Evolutionary conservation across 2,329 filamentous ascomycete species (phyloP), one percentile per base, ranked within the genome.

Genomic region (Gaeumannomyces tritici): DNA sequence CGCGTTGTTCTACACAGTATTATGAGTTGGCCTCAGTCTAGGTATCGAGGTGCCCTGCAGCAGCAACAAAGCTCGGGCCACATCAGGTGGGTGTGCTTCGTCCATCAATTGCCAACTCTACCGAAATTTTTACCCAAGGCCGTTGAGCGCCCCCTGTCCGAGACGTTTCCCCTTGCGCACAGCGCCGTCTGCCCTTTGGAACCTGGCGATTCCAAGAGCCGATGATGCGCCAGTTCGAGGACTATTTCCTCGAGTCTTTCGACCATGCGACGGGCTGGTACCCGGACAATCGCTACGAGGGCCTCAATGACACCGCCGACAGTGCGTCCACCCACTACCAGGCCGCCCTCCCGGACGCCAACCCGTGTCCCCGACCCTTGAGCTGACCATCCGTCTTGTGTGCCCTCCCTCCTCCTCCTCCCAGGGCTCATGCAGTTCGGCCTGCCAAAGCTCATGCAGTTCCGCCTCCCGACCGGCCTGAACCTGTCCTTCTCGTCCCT

Each of bases 181-280:
- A 24, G 42, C 42, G 42, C 42, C 42, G 42, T 51, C n/a, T 9
- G 42, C 42, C n/a, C n/a, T 51, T 51, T 51, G 42, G 42, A 11
- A 51, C 21, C 42, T 51, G 27, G 56, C 28, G 26, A 57, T 31
- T 21, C 29, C 56, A 58, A 33, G 47, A 42, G 28, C 55, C 64
- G 66, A 77, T 61, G 62, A 97, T 97, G 93, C 87, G 95, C 79
- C 89, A 93, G 77, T 97, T 96, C 80, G 96, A 97, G 91, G 92
- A 96, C 77, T 93, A 96, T 80, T 89, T 97, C 79, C 91, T 96
- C 77, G 84, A 89, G 77, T 90, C 91, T 70, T 97, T 96, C 78
- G 90, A 91, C 74, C 83, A 89, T 73, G 88, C 89, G 63, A 93
- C 92, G 57, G 84, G 89, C 73, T 97, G 93, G 93, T 90, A 93